Conservation (phyloP, 495 filamentous ascomycete species). For the Xylaria telfairii region DNA sequence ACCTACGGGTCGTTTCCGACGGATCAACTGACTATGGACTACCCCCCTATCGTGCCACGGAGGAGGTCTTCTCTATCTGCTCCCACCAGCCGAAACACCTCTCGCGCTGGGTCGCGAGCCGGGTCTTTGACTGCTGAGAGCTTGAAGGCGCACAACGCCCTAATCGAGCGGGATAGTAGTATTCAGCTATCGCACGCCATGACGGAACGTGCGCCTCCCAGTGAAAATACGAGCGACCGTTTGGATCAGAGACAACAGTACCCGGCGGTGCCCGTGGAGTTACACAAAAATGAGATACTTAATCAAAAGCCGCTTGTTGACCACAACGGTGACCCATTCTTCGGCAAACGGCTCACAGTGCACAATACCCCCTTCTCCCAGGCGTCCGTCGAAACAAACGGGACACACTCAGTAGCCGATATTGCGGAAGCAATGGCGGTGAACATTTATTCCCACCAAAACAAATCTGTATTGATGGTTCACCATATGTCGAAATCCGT, state of each 20-base stretch:
- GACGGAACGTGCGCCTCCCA: slow-evolving; percentile 35
- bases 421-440: slow-evolving; percentile 82
- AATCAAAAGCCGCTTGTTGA: slow-evolving; percentile 49
- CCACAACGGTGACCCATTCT: slow-evolving; percentile 60
- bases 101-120: slow-evolving; percentile 58
- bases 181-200: slow-evolving; percentile 37
- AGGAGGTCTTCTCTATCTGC: slow-evolving; percentile 73
- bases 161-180: slow-evolving; percentile 42
- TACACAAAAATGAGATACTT: slow-evolving; percentile 38
- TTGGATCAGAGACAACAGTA: slow-evolving; percentile 41
- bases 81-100: slow-evolving; percentile 71
- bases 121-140: slow-evolving; percentile 71
- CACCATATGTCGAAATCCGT: slow-evolving; percentile 63
- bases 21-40: slow-evolving; percentile 61
- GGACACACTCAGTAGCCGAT: slow-evolving; percentile 56
- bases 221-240: slow-evolving; percentile 35
- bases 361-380: slow-evolving; percentile 65
- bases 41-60: slow-evolving; percentile 64
- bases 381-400: slow-evolving; percentile 62
- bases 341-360: slow-evolving; percentile 58
- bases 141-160: slow-evolving; percentile 62
- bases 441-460: slow-evolving; percentile 85
- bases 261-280: slow-evolving; percentile 41
- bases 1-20: slow-evolving; percentile 52
- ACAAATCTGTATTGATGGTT: slow-evolving; percentile 78